Evolutionary conservation across 2,329 filamentous ascomycete species (phyloP).

Genomic region (Sporothrix curviconia): DNA sequence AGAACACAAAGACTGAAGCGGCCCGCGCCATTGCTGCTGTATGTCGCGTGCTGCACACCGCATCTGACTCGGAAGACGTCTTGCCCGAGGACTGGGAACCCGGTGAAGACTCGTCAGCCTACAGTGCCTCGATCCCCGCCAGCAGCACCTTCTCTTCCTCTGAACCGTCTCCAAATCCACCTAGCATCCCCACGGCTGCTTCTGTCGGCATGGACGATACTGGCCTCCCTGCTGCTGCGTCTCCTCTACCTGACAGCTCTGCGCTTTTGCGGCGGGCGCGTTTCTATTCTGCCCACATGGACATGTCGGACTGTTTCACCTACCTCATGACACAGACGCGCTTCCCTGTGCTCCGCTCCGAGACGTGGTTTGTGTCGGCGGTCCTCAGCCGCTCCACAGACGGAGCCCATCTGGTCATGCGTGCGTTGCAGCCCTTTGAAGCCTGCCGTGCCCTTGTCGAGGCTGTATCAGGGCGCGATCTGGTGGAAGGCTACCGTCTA

Average conservation of each 20-base stretch:
- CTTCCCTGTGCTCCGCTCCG: constrained; percentile 53
- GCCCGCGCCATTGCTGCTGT: constrained; percentile 47
- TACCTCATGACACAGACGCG: constrained; percentile 51
- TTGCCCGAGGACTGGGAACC: constrained; percentile 31
- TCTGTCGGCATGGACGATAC: neutral
- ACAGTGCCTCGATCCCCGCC: neutral
- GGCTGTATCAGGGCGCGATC: constrained; percentile 42
- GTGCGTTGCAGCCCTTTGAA: constrained; percentile 36
- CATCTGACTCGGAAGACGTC: constrained; percentile 15
- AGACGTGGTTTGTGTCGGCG: constrained; percentile 57
- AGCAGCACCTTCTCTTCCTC: constrained; percentile 4
- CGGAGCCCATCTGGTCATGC: constrained; percentile 41
- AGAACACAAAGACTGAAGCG: constrained; percentile 54
- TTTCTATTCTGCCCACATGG: constrained; percentile 42
- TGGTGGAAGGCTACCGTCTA: constrained; percentile 21
- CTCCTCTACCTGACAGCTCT: neutral
- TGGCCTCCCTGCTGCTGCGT: constrained; percentile 13
- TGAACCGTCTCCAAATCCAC: neutral
- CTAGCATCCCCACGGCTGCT: neutral
- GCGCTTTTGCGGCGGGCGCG: constrained; percentile 20
- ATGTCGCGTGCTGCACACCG: constrained; percentile 49
- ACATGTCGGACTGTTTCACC: constrained; percentile 37
- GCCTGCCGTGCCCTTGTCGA: constrained; percentile 39
- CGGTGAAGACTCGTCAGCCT: constrained; percentile 21
- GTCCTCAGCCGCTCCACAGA: constrained; percentile 49